Conservation (phyloP, 2,329 filamentous ascomycete species). For the Tympanopsis confertula region DNA sequence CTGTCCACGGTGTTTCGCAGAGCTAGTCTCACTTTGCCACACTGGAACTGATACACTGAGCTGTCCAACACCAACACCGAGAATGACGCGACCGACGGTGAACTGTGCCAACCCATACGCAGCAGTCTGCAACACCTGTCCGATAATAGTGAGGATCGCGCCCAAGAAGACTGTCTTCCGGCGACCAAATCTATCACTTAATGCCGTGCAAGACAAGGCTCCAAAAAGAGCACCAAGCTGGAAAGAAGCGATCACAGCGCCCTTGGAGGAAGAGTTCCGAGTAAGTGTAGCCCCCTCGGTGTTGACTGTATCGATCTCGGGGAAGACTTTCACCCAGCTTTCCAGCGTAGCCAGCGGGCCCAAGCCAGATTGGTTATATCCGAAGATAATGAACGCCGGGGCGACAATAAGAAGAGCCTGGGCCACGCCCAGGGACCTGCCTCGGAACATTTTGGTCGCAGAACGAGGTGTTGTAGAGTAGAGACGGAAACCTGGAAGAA, state of each 20-base stretch:
- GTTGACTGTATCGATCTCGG: slow-evolving; percentile 24
- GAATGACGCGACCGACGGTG: slow-evolving; percentile 24
- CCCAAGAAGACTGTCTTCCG: slow-evolving; percentile 25
- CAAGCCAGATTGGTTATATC: slow-evolving; percentile 27
- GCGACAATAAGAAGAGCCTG: slow-evolving; percentile 29
- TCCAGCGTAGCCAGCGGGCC: slow-evolving; percentile 20
- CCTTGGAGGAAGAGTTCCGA: slow-evolving; percentile 21
- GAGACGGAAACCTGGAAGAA: no score
- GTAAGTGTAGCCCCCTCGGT: slow-evolving; percentile 14
- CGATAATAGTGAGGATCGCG: slow-evolving; percentile 25
- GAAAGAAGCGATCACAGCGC: slow-evolving; percentile 22
- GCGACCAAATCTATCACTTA: slow-evolving; percentile 26
- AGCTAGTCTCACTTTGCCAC: slow-evolving; percentile 24
- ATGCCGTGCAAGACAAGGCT: slow-evolving; percentile 19
- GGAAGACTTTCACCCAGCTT: slow-evolving; percentile 22
- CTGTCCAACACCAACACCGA: slow-evolving; percentile 24
- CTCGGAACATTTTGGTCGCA: not conserved
- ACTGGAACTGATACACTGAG: slow-evolving; percentile 26
- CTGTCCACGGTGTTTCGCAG: slow-evolving; percentile 27
- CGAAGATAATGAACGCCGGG: slow-evolving; percentile 28
- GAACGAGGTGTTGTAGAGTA: no score
- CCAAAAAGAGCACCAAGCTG: slow-evolving; percentile 23
- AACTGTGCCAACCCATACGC: slow-evolving; percentile 27
- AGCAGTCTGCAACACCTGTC: slow-evolving; percentile 25
- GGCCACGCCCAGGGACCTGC: not conserved